Conservation (phyloP, 202 grass and related monocot species). For the Elaeis oleifera region DNA sequence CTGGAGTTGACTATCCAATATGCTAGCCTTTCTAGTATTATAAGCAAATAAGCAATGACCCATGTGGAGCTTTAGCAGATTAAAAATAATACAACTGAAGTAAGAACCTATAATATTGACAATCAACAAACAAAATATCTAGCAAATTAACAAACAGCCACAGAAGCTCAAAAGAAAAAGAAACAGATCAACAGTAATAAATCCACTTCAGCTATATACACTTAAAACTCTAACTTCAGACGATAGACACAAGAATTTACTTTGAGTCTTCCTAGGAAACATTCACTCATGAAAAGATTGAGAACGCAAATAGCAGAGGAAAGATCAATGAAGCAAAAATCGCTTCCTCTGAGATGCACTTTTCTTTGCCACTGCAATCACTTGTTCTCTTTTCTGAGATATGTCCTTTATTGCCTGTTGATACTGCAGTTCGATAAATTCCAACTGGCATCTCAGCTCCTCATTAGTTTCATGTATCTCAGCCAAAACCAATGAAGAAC, state of each 20-base stretch:
- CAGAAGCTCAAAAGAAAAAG: neutral
- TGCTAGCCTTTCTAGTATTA: neutral
- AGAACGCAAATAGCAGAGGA: neutral
- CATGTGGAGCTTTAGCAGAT: neutral
- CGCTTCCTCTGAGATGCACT: neutral
- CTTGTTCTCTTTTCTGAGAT: neutral
- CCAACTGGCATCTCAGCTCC: neutral
- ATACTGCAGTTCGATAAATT: neutral
- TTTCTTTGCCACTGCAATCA: neutral
- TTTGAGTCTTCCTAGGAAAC: neutral
- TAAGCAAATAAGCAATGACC: neutral
- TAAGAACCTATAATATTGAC: neutral
- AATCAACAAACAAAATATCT: neutral
- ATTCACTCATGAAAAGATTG: neutral
- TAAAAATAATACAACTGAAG: neutral
- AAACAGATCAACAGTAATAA: neutral
- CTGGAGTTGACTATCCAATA: neutral
- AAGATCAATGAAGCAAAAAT: neutral
- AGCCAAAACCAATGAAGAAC: neutral
- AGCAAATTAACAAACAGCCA: conserved; percentile 1
- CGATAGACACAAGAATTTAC: neutral
- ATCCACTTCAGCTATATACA: neutral
- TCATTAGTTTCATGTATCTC: conserved; percentile 2
- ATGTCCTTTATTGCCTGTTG: conserved; percentile 9
- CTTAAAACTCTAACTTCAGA: neutral